phyloP scores from a whole-genome alignment of 345 rosid genomes.

The Syzygium oleosum region DNA sequence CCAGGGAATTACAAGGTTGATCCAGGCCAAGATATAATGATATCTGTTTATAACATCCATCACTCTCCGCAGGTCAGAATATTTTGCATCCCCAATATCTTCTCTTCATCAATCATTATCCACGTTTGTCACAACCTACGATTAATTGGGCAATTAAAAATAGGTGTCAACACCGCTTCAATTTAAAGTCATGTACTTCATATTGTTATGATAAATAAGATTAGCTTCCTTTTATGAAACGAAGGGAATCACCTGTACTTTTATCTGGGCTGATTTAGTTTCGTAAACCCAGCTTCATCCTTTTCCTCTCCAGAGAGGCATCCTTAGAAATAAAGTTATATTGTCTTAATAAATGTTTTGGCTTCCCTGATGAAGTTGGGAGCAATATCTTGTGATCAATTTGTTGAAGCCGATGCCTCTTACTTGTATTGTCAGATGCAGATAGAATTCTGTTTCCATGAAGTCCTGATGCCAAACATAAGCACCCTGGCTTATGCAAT shows the following conservation, averaged over 20 bases:
- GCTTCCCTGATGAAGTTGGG: neutral
- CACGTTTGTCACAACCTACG: too few species aligned
- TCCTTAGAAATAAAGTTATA: neutral
- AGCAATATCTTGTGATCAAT: neutral
- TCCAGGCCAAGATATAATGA: constrained; percentile 93
- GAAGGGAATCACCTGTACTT: neutral
- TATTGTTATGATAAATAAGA: neutral
- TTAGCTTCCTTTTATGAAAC: neutral
- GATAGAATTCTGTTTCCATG: neutral
- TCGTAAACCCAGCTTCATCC: neutral
- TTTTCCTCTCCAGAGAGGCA: neutral
- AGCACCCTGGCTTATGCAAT: neutral
- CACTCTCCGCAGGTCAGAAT: constrained; percentile 63
- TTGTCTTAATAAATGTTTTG: neutral
- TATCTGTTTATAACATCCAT: constrained; percentile 90
- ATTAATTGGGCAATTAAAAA: too few species aligned
- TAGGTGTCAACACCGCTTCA: too few species aligned
- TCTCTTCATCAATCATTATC: neutral
- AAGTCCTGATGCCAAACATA: neutral
- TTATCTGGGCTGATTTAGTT: neutral
- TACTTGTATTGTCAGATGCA: neutral
- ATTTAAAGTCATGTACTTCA: neutral
- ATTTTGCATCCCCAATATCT: constrained; percentile 1
- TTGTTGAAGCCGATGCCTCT: neutral
- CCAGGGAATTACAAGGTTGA: constrained; percentile 88